These are phyloP conservation scores for Pugionium cornutum DNA, from an alignment of 345 rosid genomes.

Conservation along the genomic window DNA sequence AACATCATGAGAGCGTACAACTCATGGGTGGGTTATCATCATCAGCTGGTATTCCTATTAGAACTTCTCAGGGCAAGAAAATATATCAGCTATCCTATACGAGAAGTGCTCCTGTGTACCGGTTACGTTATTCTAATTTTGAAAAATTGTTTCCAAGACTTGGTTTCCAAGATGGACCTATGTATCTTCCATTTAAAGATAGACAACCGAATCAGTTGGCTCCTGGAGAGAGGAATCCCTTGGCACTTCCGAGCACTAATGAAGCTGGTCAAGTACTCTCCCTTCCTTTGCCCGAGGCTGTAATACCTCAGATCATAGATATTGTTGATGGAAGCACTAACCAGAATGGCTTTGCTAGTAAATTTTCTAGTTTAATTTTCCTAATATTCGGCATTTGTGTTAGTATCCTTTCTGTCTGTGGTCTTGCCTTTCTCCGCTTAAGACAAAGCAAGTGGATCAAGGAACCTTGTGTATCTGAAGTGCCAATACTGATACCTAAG, in stretches of 20 bases:
- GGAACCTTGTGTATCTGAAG: slow-evolving; percentile 41
- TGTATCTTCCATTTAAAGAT: slow-evolving; percentile 44
- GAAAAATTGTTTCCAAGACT: slow-evolving; percentile 43
- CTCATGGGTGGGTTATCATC: slow-evolving; percentile 23
- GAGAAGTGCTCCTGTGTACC: slow-evolving; percentile 43
- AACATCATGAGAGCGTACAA: slow-evolving; percentile 42
- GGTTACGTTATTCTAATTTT: slow-evolving; percentile 45
- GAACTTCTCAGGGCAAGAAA: not conserved
- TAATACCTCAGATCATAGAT: slow-evolving; percentile 34
- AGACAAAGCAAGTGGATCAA: slow-evolving; percentile 45
- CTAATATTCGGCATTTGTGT: slow-evolving; percentile 30
- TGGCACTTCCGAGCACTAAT: slow-evolving; percentile 49
- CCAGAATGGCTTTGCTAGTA: slow-evolving; percentile 21
- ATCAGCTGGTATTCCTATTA: slow-evolving; percentile 22
- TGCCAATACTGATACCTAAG: slow-evolving; percentile 35
- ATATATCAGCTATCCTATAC: slow-evolving; percentile 34
- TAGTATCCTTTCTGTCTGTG: slow-evolving; percentile 41
- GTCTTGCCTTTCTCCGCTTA: slow-evolving; percentile 39
- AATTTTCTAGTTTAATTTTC: slow-evolving; percentile 26
- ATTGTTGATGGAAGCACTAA: slow-evolving; percentile 37
- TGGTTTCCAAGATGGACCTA: slow-evolving; percentile 37
- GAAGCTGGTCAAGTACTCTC: slow-evolving; percentile 39
- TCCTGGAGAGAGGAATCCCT: slow-evolving; percentile 40
- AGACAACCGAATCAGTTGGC: slow-evolving; percentile 37
- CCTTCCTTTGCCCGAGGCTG: slow-evolving; percentile 47